Evolutionary conservation across 108 stramenopile species (phyloP).

Genomic region (Seminavis robusta): DNA sequence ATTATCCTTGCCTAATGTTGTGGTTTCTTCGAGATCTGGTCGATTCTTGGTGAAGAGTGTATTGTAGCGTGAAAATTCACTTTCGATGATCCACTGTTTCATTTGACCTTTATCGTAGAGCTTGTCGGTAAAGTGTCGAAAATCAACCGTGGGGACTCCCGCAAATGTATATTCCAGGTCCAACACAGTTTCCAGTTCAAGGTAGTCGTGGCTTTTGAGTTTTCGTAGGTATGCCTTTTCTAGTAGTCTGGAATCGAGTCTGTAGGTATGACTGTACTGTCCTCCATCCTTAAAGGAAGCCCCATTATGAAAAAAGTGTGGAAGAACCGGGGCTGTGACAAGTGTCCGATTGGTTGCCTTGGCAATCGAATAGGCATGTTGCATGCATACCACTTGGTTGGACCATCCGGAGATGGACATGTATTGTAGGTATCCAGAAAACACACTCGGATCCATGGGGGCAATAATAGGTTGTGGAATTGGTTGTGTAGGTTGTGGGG

Average conservation of each 20-base stretch:
- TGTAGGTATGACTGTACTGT: not conserved
- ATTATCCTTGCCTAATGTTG: too few relatives aligned
- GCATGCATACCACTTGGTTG: conserved; percentile 3
- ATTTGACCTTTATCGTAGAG: too few relatives aligned
- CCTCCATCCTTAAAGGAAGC: not conserved
- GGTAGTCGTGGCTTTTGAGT: not conserved
- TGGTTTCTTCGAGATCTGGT: not conserved
- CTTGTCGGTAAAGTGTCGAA: not conserved
- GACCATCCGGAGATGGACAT: conserved; percentile 3
- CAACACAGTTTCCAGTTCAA: not conserved
- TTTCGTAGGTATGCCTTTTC: not conserved
- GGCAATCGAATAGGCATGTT: conserved; percentile 5
- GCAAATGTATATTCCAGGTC: not conserved
- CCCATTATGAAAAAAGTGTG: not conserved
- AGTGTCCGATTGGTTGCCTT: conserved; percentile 1
- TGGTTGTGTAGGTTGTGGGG: too few relatives aligned
- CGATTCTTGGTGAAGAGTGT: not conserved
- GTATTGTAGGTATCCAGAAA: not conserved
- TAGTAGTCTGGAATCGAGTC: not conserved
- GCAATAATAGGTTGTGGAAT: too few relatives aligned
- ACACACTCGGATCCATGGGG: too few relatives aligned
- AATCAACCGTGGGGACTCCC: not conserved
- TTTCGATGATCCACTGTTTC: not conserved
- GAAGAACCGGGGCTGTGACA: not conserved
- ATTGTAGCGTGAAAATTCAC: conserved; percentile 2